phyloP scores from a whole-genome alignment of 2,329 filamentous ascomycete species.

The Fusarium devonianum region DNA sequence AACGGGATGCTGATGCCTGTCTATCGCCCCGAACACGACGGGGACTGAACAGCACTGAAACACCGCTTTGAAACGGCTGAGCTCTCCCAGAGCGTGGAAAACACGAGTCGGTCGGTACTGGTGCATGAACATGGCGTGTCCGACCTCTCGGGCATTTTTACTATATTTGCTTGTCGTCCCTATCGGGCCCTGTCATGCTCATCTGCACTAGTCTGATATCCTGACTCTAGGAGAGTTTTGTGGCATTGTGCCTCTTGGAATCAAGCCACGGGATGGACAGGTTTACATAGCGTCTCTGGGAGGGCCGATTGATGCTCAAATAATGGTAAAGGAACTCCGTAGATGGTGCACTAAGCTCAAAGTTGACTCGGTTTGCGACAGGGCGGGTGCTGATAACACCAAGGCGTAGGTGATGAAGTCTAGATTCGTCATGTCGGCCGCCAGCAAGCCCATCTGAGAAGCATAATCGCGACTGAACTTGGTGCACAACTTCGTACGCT shows the following conservation, averaged over 20 bases:
- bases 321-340: conserved; percentile 22
- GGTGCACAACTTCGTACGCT: no score
- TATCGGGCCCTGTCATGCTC: conserved; percentile 11
- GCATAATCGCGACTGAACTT: no score
- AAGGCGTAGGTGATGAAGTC: conserved; percentile 10
- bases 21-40: conserved; percentile 14
- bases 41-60: conserved; percentile 35
- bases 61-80: conserved; percentile 38
- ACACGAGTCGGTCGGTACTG: conserved; percentile 4
- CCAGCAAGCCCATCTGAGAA: no score
- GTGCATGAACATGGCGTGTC: conserved; percentile 20
- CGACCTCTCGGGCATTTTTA: conserved; percentile 5
- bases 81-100: conserved; percentile 15
- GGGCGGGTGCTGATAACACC: conserved; percentile 3
- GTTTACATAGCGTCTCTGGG: conserved; percentile 10
- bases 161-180: conserved; percentile 7
- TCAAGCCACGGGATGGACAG: conserved; percentile 7
- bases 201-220: conserved; percentile 1
- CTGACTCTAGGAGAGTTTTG: conserved; percentile 14
- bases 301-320: conserved; percentile 7
- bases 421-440: neutral
- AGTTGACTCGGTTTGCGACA: conserved; percentile 1
- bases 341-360: conserved; percentile 18
- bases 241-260: conserved; percentile 1
- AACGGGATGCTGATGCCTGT: conserved; percentile 33